Conservation (phyloP, 129 eudicot species). For the Saussurea involucrata region DNA sequence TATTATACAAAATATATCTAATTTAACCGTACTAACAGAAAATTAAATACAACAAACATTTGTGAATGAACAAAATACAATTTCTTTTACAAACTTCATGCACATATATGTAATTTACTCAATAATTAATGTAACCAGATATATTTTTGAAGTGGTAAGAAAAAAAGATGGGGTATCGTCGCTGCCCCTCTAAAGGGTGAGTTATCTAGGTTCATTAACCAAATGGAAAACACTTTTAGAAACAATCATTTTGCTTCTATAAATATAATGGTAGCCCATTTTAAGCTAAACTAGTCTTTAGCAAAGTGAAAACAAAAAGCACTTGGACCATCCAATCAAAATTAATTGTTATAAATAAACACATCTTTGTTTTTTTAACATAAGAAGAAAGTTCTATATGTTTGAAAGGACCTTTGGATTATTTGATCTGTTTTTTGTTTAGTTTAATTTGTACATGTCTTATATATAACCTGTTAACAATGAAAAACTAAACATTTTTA, state of each 20-base stretch:
- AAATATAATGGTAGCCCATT: background rate
- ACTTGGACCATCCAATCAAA: background rate
- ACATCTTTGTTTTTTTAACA: no score
- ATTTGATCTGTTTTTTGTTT: no score
- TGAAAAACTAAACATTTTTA: no score
- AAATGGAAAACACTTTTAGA: background rate
- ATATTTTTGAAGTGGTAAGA: background rate
- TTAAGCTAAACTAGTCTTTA: background rate
- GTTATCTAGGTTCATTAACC: background rate
- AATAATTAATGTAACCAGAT: background rate
- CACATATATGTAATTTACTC: background rate
- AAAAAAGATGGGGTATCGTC: background rate
- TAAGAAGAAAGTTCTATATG: no score
- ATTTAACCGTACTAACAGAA: no score
- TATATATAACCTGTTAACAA: no score
- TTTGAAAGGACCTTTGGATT: background rate
- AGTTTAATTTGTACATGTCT: no score
- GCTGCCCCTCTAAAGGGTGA: background rate
- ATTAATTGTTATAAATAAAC: background rate
- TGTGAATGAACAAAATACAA: background rate
- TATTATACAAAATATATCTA: no score
- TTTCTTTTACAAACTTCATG: background rate
- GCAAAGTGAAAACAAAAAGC: background rate
- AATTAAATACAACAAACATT: background rate
- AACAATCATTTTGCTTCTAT: background rate